Evolutionary conservation across 306 rosid genomes (phyloP).

Genomic region (Citrullus mucosospermus): DNA sequence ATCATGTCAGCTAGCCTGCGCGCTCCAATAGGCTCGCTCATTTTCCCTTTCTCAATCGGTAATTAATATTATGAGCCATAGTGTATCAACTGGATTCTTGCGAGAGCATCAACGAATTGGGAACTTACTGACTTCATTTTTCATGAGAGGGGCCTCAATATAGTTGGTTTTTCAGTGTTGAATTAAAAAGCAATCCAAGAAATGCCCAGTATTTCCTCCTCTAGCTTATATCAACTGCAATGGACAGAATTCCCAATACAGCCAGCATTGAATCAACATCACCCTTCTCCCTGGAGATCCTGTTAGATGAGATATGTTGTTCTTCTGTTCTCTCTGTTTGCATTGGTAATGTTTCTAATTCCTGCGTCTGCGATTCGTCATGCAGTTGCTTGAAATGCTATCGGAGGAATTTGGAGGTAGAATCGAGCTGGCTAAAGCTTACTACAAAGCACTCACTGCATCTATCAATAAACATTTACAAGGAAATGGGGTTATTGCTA

Average conservation of each 20-base stretch:
- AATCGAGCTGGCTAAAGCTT: constrained; percentile 47
- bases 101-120: background rate
- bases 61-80: too few species aligned
- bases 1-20: too few species aligned
- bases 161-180: background rate
- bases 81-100: background rate
- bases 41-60: too few species aligned
- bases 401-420: constrained; percentile 62
- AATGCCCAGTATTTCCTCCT: background rate
- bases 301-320: background rate
- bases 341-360: background rate
- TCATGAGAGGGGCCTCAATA: background rate
- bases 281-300: too few species aligned
- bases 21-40: too few species aligned
- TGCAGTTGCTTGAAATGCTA: constrained; percentile 62
- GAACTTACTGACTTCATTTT: background rate
- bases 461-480: constrained; percentile 54
- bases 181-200: background rate
- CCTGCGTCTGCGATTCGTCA: background rate
- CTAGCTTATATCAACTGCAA: background rate
- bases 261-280: background rate
- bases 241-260: background rate
- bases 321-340: background rate
- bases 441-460: constrained; percentile 48
- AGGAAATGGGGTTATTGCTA: constrained; percentile 68